A percentile compares a stretch with the other conserved stretches of the same genome.
Evolutionary conservation across 352 stramenopile genomes (phyloP).

Genomic region (Pythium aristosporum): DNA sequence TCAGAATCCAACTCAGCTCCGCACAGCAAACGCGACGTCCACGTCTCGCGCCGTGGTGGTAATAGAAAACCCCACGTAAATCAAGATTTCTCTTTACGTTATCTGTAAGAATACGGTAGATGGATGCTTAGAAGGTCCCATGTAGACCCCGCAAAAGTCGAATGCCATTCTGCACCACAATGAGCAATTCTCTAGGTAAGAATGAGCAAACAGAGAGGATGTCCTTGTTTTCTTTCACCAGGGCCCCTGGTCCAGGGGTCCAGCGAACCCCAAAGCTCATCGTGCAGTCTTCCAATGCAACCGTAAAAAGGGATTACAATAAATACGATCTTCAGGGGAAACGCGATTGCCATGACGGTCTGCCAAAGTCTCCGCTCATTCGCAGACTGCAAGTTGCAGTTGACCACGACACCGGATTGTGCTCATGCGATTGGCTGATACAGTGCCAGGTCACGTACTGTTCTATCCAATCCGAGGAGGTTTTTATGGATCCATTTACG

Average conservation of each 20-base stretch:
- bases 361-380: not conserved
- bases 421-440: not conserved
- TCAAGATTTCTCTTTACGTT: no score
- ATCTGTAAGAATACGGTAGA: no score
- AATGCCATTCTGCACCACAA: no score
- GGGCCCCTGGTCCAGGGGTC: not conserved
- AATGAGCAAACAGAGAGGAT: no score
- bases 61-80: no score
- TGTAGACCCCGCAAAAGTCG: no score
- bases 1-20: slow-evolving; percentile 3
- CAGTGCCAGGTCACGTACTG: not conserved
- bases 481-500: not conserved
- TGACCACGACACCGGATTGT: not conserved
- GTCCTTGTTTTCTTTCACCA: no score
- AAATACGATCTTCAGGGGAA: not conserved
- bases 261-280: no score
- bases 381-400: not conserved
- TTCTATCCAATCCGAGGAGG: not conserved
- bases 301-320: not conserved
- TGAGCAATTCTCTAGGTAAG: no score
- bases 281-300: no score
- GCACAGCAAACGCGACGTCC: not conserved
- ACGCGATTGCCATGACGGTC: not conserved
- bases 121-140: no score
- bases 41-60: not conserved